These are phyloP conservation scores for Irpex sp. DNA, from an alignment of 1,284 basidiomycete species.

Conservation along the genomic window DNA sequence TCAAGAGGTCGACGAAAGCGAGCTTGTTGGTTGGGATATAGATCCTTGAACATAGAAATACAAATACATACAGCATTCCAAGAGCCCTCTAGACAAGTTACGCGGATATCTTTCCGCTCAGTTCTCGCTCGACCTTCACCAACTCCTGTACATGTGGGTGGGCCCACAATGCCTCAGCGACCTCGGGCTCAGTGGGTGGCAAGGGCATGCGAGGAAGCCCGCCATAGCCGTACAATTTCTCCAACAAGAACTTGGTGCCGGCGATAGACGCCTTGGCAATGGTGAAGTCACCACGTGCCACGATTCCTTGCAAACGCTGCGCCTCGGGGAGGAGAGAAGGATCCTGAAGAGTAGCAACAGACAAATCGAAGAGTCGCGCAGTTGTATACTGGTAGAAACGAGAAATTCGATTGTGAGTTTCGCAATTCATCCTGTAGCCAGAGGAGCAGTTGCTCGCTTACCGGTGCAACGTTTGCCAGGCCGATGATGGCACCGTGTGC, in stretches of 20 bases:
- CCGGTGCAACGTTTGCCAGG: constrained; percentile 76
- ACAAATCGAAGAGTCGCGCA: constrained; percentile 60
- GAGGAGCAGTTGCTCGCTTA: constrained; percentile 31
- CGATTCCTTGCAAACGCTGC: constrained; percentile 73
- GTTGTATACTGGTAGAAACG: constrained; percentile 47
- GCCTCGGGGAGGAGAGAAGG: constrained; percentile 65
- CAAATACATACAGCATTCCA: not conserved
- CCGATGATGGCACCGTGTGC: constrained; percentile 83
- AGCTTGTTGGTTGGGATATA: not conserved
- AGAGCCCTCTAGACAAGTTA: not conserved
- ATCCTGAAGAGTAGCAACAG: constrained; percentile 49
- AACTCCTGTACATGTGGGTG: constrained; percentile 68
- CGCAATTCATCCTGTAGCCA: no score
- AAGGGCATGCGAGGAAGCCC: constrained; percentile 76
- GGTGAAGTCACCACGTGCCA: constrained; percentile 77
- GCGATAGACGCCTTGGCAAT: constrained; percentile 77
- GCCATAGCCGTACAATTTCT: constrained; percentile 75
- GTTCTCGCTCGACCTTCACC: constrained; percentile 60
- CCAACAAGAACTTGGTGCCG: constrained; percentile 78
- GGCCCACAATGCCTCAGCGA: constrained; percentile 59
- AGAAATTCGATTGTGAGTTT: not conserved
- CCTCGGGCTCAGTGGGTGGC: constrained; percentile 53
- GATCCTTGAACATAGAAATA: not conserved
- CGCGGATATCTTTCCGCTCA: constrained; percentile 37
- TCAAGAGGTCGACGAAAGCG: not conserved